A percentile compares a stretch with the other conserved stretches of the same genome.
Conservation (phyloP, 2,329 filamentous ascomycete species). For the Eurotiales sp. region DNA sequence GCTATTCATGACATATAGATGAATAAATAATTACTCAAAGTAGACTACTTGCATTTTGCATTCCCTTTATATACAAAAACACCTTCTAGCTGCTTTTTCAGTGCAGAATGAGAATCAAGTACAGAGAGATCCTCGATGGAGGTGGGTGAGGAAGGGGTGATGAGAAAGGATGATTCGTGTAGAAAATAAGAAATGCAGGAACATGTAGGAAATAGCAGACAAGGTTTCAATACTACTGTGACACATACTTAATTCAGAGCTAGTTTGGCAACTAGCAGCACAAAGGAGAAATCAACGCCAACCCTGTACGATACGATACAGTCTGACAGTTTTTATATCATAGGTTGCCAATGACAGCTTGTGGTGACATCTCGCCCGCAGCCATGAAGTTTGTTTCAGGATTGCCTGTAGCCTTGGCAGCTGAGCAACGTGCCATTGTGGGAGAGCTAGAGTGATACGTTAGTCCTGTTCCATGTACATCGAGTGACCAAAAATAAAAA, state of each 20-base stretch:
- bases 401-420: constrained; percentile 79
- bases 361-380: constrained; percentile 52
- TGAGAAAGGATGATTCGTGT: not conserved
- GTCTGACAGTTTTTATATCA: constrained; percentile 10
- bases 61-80: constrained; percentile 13
- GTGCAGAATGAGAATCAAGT: constrained; percentile 10
- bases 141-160: constrained; percentile 12
- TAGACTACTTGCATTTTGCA: constrained; percentile 3
- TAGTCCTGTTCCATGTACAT: too few species aligned
- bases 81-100: constrained; percentile 11
- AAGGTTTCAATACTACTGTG: constrained; percentile 8
- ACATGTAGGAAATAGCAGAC: not conserved
- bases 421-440: constrained; percentile 97
- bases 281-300: constrained; percentile 17
- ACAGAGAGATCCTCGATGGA: constrained; percentile 9
- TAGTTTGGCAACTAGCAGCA: constrained; percentile 18
- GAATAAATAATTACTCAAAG: not conserved
- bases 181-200: not conserved
- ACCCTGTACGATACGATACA: constrained; percentile 13
- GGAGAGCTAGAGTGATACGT: constrained; percentile 83
- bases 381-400: constrained; percentile 77
- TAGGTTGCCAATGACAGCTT: constrained; percentile 36
- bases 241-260: constrained; percentile 9
- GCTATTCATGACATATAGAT: too few species aligned
- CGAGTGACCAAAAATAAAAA: not conserved